These are phyloP conservation scores for Diaporthe citrichinensis DNA, from an alignment of 2,329 filamentous ascomycete species.

Conservation along the genomic window DNA sequence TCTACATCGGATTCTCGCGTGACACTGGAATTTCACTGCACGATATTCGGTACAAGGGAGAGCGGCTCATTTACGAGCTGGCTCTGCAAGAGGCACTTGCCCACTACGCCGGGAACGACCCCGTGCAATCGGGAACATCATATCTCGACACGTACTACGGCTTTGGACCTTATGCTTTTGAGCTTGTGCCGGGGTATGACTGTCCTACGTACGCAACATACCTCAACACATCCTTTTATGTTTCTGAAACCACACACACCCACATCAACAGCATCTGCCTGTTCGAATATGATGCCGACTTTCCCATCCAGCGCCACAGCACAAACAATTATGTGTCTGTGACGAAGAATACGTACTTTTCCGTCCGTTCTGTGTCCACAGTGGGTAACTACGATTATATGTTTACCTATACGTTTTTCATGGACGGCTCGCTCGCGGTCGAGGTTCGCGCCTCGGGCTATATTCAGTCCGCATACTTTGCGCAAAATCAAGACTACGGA, in stretches of 20 bases:
- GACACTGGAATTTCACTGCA: slow-evolving; percentile 65
- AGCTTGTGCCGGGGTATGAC: slow-evolving; percentile 64
- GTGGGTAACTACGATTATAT: slow-evolving; percentile 70
- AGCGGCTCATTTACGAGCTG: slow-evolving; percentile 69
- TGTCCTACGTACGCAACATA: slow-evolving; percentile 66
- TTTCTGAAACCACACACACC: slow-evolving; percentile 57
- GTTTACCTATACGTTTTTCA: slow-evolving; percentile 65
- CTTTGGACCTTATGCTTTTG: slow-evolving; percentile 61
- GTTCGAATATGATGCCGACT: slow-evolving; percentile 66
- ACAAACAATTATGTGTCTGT: slow-evolving; percentile 56
- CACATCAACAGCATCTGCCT: slow-evolving; percentile 68
- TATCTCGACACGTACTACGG: slow-evolving; percentile 65
- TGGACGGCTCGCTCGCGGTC: slow-evolving; percentile 66
- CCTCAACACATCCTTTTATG: slow-evolving; percentile 62
- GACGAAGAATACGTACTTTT: slow-evolving; percentile 63
- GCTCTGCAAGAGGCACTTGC: slow-evolving; percentile 68
- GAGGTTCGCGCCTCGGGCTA: slow-evolving; percentile 68
- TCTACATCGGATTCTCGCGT: slow-evolving; percentile 64
- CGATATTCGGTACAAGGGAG: slow-evolving; percentile 68
- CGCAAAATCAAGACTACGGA: slow-evolving; percentile 62
- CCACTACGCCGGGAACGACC: slow-evolving; percentile 65
- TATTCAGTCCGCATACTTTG: slow-evolving; percentile 64
- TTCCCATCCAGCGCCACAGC: slow-evolving; percentile 65
- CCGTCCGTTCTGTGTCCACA: slow-evolving; percentile 62
- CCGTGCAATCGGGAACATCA: slow-evolving; percentile 58